Conservation (phyloP, 1,284 basidiomycete species). For the Cerrena zonata region DNA sequence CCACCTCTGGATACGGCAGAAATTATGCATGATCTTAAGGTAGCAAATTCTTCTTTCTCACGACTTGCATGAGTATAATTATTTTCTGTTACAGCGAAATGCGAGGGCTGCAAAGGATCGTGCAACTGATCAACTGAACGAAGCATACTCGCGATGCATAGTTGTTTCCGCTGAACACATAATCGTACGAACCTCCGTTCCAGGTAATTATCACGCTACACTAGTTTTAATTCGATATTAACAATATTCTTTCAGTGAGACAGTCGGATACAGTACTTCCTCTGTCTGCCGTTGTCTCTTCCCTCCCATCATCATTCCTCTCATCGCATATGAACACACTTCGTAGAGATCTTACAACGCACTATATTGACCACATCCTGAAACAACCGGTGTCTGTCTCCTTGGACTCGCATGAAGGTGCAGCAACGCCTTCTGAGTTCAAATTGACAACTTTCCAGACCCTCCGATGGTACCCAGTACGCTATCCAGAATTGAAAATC, state of each 20-base stretch:
- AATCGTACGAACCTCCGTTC: constrained; percentile 45
- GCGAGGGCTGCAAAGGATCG: constrained; percentile 51
- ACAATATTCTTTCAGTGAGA: constrained; percentile 41
- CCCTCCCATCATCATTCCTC: constrained; percentile 52
- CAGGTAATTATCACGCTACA: constrained; percentile 38
- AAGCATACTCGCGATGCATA: constrained; percentile 59
- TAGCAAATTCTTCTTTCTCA: constrained; percentile 28
- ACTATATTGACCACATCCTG: constrained; percentile 56
- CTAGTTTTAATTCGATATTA: not conserved
- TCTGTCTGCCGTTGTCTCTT: constrained; percentile 52
- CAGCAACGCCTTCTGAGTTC: constrained; percentile 31
- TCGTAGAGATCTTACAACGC: constrained; percentile 55
- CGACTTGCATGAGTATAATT: constrained; percentile 7
- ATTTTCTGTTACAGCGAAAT: constrained; percentile 38
- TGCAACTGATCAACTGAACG: constrained; percentile 64
- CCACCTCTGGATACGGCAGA: constrained; percentile 46
- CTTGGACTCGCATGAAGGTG: constrained; percentile 28
- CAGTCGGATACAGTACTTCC: constrained; percentile 46
- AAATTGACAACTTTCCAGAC: constrained; percentile 42
- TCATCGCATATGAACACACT: constrained; percentile 51
- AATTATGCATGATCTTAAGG: constrained; percentile 54
- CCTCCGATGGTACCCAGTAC: constrained; percentile 38
- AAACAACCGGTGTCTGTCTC: constrained; percentile 44
- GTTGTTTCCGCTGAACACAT: constrained; percentile 44
- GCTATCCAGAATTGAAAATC: constrained; percentile 42